Evolutionary conservation across 2,329 filamentous ascomycete species (phyloP).

Genomic region (Talaromyces sp.): DNA sequence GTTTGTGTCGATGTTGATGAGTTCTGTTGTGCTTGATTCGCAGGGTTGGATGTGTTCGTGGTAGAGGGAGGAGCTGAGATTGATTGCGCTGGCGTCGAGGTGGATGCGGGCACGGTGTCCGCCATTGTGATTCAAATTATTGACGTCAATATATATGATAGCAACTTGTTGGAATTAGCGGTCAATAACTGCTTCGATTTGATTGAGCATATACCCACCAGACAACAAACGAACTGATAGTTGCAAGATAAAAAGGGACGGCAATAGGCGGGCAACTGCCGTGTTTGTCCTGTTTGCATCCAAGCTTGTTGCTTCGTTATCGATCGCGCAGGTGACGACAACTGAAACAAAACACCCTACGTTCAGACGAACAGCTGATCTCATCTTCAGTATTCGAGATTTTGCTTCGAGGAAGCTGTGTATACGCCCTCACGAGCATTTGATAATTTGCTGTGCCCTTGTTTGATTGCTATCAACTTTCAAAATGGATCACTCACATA

Average conservation of each 20-base stretch:
- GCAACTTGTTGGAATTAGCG: neutral
- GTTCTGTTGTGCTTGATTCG: neutral
- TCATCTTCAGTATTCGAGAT: neutral
- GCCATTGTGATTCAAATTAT: neutral
- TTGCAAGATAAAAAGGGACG: neutral
- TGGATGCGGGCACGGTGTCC: slow-evolving; percentile 6
- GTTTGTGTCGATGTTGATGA: neutral
- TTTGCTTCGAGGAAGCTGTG: neutral
- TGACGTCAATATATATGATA: neutral
- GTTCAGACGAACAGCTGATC: neutral
- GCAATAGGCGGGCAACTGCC: neutral
- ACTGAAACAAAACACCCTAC: neutral
- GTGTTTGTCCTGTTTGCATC: slow-evolving; percentile 36
- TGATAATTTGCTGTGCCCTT: neutral
- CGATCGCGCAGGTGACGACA: neutral
- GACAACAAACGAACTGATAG: neutral
- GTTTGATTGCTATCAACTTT: neutral
- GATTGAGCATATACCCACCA: no score
- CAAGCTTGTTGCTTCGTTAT: slow-evolving; percentile 1
- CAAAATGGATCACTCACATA: slow-evolving; percentile 36
- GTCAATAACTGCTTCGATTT: neutral
- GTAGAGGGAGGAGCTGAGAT: slow-evolving; percentile 18
- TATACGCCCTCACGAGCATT: neutral
- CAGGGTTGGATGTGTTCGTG: slow-evolving; percentile 5
- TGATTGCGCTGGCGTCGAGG: neutral